These are phyloP conservation scores for Alternaria burnsii DNA, from an alignment of 2,329 filamentous ascomycete species.

Conservation along the genomic window DNA sequence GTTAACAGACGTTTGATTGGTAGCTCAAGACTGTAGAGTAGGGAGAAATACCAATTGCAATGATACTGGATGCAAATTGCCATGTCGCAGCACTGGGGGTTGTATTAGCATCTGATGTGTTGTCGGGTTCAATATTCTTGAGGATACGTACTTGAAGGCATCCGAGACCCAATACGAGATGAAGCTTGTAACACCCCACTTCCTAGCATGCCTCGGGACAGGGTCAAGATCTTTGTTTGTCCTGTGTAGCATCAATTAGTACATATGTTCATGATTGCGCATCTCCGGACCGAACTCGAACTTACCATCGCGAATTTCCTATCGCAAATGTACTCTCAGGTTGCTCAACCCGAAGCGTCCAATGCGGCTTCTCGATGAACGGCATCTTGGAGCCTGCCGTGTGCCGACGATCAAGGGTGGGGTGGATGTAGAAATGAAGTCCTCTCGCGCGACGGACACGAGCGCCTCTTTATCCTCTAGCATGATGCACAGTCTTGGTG, in stretches of 20 bases:
- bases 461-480: constrained; percentile 14
- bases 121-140: neutral
- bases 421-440: neutral
- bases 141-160: constrained; percentile 55
- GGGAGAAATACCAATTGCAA: constrained; percentile 43
- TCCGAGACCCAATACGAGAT: constrained; percentile 63
- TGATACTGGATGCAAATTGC: constrained; percentile 57
- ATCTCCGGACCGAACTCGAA: neutral
- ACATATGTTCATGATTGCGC: neutral
- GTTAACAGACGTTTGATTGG: neutral
- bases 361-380: constrained; percentile 49
- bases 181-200: constrained; percentile 58
- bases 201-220: constrained; percentile 53
- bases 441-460: constrained; percentile 3
- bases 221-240: constrained; percentile 62
- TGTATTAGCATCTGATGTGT: constrained; percentile 10
- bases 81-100: constrained; percentile 58
- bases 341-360: constrained; percentile 54
- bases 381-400: constrained; percentile 31
- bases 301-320: constrained; percentile 49
- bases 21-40: neutral
- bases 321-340: constrained; percentile 57
- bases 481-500: neutral
- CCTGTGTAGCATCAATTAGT: constrained; percentile 22
- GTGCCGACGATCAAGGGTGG: neutral